Conservation (phyloP, 1,284 basidiomycete species). For the Ustilago bromivora region DNA sequence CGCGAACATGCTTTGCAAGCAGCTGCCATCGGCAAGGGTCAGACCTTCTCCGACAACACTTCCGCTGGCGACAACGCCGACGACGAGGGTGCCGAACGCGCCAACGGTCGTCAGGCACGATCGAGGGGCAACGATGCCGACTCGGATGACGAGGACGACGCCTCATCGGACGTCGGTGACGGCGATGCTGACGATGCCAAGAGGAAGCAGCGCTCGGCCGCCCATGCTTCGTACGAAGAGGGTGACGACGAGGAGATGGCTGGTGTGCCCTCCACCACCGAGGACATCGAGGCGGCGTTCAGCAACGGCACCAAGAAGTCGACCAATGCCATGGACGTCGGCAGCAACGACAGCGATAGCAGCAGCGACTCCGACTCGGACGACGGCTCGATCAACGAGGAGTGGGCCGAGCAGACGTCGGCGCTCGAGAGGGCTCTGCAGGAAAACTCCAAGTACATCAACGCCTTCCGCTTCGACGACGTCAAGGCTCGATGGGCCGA, state of each 20-base stretch:
- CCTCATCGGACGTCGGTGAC: conserved; percentile 72
- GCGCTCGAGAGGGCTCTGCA: conserved; percentile 72
- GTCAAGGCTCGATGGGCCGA: conserved; percentile 72
- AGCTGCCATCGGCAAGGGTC: conserved; percentile 78
- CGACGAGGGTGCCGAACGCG: conserved; percentile 76
- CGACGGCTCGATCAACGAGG: conserved; percentile 62
- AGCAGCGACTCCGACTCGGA: conserved; percentile 55
- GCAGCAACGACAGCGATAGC: conserved; percentile 43
- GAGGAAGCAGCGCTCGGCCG: conserved; percentile 75
- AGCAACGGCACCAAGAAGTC: conserved; percentile 59
- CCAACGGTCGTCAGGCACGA: conserved; percentile 25
- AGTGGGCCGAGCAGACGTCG: conserved; percentile 66
- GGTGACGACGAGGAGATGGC: conserved; percentile 69
- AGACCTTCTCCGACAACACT: conserved; percentile 75
- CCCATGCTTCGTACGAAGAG: conserved; percentile 79
- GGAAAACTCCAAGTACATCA: conserved; percentile 73
- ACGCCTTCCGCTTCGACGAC: conserved; percentile 80
- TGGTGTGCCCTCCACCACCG: conserved; percentile 70
- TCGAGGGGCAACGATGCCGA: conserved; percentile 47
- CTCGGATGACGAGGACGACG: conserved; percentile 58
- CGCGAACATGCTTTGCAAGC: conserved; percentile 85
- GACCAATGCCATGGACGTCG: conserved; percentile 53
- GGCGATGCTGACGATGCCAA: conserved; percentile 82
- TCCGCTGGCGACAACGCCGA: conserved; percentile 56
- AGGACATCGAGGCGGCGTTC: conserved; percentile 78